Base-by-base conservation (phyloP, 2,329 filamentous ascomycete genomes). In the Xylariaceae sp. region DNA sequence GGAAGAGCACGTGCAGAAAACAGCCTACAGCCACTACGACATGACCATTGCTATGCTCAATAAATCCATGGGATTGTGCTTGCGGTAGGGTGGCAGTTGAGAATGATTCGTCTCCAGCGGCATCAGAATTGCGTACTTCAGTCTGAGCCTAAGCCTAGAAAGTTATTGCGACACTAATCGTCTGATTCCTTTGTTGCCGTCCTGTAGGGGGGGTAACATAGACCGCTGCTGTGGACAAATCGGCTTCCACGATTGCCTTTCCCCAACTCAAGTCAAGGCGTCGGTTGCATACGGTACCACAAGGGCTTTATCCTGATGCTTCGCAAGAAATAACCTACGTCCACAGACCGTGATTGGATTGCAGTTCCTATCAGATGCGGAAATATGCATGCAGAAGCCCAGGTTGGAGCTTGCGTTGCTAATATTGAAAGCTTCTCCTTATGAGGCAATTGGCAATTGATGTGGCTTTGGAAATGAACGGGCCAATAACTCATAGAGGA, bases 31-130 rank as follows among this genome's bases (percentile, higher is more conserved):
- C 40, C 81, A 87, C 63, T 90, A 89, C 67, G 81, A 91, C 48
- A 82, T 82, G 73, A 90, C 86, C 6, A 68, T 92, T 41, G 79
- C 77, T 15, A 89, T 89, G 87, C 75, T 92, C 49, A 92, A 92
- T 65, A 83, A 87, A 67, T 85, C 79, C 6, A 86, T 92, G 85
- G 81, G 82, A 1, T 67, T 90, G 35, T 88, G 86, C 65, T 68
- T 87, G 53, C 78, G 81, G 53, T 83, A 62, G 43, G 36, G 26
- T 36, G 20, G 44, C 35, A 48, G 30, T 53, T 36, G 24, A 40
- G 21, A 26, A 33, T 21, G 29, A 16, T 29, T 15, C 21, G 24
- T 15, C 2, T 20, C 44, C 42, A 21, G 49, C 50, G 40, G 50
- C 24, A 29, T 18, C 18, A 24, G 15, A 26, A 39, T 32, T 5